Base-by-base conservation (phyloP, 805 yeast genomes). In the Candida ovalis region DNA sequence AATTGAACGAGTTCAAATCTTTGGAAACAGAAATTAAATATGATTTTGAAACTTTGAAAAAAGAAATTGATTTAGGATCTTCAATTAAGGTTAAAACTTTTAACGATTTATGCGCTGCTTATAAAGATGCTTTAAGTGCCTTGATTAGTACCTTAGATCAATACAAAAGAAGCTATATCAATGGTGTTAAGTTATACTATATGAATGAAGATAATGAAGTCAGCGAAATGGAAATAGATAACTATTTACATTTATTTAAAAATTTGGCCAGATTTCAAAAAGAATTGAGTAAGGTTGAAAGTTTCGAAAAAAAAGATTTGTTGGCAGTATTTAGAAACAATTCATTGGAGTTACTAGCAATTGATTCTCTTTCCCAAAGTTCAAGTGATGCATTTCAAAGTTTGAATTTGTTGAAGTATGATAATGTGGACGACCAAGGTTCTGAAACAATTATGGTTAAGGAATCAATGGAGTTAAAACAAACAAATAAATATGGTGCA, bases 141-240 rank as follows among this genome's bases (percentile, higher is more conserved):
- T 12, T 23, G 28, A 25, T 23, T 24, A 17, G 32, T 24, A 30
- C 42, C 23, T 15, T 39, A 23, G 30, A 24, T 8, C 27, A 24
- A n/a, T 39, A 39, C 18, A 39, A 39, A 30, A 39, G 23, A 18
- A 39, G 30, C 30, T 39, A 39, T 15, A 39, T 39, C 30, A 39
- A 25, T 10, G 30, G 21, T 4, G 30, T 39, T 19, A 39, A 39
- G 23, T 30, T 39, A 2, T 23, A 39, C 30, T 30, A 39, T 13
- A 24, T 39, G 30, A 24, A 15, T 39, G 42, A 39, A 8, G 23
- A 23, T 19, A n/a, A 10, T 2, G 42, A 39, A 7, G 7, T 15
- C 4, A 39, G 19, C 9, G 42, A 39, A 22, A 21, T 6, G 17
- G 42, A 39, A 15, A 39, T 39, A 3, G 42, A 39, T 17, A 23